Evolutionary conservation across 192 early-diverging fungal genomes (phyloP), one percentile per base, ranked within the genome.

Genomic region (Backusella liffmaniae): DNA sequence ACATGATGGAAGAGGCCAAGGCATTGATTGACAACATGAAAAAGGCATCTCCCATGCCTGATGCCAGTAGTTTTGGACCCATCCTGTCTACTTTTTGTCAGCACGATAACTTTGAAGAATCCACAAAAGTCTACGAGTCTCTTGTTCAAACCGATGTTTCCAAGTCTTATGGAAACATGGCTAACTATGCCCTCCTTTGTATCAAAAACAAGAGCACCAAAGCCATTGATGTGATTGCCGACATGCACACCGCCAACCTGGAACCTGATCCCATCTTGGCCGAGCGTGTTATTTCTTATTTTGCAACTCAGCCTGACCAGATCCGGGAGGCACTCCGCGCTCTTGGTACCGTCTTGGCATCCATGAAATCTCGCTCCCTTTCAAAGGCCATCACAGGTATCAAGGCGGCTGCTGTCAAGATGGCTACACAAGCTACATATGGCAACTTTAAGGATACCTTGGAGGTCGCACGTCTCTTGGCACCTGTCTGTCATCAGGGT

Each of bases 31-130:
- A 41, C 1, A 36, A 66, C 29, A 41, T 83, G 34, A 29, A 76
- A 5, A 36, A 67, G 29, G 36, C 66, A 16, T 62, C 77, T 9
- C 82, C 82, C 36, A 9, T 65, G 3, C 82, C 82, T 7, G 79
- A 77, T 35, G 78, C 82, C n/a, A 75, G 73, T 68, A 83, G 75
- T 42, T 83, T 72, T 72, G 82, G 82, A n/a, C 75, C 78, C 23
- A 74, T 83, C 42, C 41, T 83, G 0, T 72, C 76, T 34, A 67
- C 75, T 12, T 74, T 74, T 4, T 77, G 73, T 36, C 71, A 81
- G 30, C 13, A 29, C 1, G 15, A 59, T 66, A 32, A 67, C 12
- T 56, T 79, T 29, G 73, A 79, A 18, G 32, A 72, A 13, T 76
- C 78, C 29, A 70, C 62, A 2, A 8, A 56, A 41, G 49, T 73